Conservation (phyloP, 768 basidiomycete species). For the Phlebiopsis gigantea region DNA sequence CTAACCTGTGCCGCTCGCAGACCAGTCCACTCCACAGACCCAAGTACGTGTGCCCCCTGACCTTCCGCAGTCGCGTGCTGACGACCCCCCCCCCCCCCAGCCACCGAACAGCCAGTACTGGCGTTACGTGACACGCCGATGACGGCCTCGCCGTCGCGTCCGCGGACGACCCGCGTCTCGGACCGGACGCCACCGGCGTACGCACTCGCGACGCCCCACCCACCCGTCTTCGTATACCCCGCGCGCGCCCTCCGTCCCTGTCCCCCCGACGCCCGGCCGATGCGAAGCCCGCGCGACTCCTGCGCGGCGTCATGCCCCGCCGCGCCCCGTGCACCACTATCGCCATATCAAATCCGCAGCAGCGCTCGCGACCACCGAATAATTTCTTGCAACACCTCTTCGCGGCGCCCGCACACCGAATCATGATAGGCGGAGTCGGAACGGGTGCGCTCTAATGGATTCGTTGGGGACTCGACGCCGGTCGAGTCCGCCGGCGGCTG, state of each 20-base stretch:
- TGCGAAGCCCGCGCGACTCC: background rate
- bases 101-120: conserved; percentile 40
- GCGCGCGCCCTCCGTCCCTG: background rate
- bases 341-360: conserved; percentile 3
- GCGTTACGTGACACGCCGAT: conserved; percentile 45
- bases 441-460: too few relatives aligned
- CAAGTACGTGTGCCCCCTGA: conserved; percentile 19
- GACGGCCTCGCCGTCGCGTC: conserved; percentile 8
- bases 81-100: conserved; percentile 20
- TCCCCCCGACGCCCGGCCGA: background rate
- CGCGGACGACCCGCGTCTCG: background rate
- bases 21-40: conserved; percentile 54
- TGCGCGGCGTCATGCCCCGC: background rate
- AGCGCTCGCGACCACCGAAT: background rate
- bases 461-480: too few relatives aligned
- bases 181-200: background rate
- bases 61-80: conserved; percentile 2
- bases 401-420: conserved; percentile 1
- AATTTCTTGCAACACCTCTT: too few relatives aligned
- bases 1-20: conserved; percentile 28
- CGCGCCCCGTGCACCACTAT: background rate
- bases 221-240: too few relatives aligned
- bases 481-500: too few relatives aligned
- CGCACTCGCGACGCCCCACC: background rate
- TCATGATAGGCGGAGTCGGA: conserved; percentile 3